Evolutionary conservation across 108 stramenopile genomes (phyloP).

Genomic region (Skeletonema potamos): DNA sequence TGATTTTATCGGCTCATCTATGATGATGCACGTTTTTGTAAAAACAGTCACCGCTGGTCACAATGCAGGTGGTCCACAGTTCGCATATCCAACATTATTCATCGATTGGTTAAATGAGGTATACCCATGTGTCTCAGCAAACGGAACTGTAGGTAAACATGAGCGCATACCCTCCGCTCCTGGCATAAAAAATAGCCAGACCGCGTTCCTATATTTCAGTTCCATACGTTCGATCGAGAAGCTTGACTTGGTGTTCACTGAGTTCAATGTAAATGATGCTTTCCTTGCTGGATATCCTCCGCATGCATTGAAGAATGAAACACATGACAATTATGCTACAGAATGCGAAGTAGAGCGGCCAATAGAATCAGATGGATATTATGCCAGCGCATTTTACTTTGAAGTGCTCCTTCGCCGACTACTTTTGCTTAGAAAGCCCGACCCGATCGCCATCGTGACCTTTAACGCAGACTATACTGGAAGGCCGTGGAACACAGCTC

Average conservation of each 20-base stretch:
- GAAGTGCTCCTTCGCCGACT: conserved; percentile 26
- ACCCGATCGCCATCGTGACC: conserved; percentile 32
- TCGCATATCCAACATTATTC: conserved; percentile 30
- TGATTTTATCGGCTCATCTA: neutral
- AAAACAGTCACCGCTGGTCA: conserved; percentile 23
- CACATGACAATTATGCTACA: neutral
- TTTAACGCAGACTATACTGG: conserved; percentile 43
- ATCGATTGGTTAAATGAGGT: conserved; percentile 36
- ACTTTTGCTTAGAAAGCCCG: conserved; percentile 34
- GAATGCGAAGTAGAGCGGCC: no score
- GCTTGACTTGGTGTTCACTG: conserved; percentile 33
- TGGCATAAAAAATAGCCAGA: neutral
- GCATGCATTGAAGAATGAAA: conserved; percentile 38
- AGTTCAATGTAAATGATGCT: conserved; percentile 38
- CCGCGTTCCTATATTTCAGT: neutral
- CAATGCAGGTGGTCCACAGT: conserved; percentile 15
- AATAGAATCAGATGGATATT: no score
- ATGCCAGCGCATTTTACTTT: conserved; percentile 13
- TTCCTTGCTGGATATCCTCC: conserved; percentile 18
- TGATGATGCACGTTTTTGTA: neutral
- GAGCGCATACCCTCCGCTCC: neutral
- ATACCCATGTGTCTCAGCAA: conserved; percentile 14
- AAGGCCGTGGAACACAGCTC: conserved; percentile 1
- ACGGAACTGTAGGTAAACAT: conserved; percentile 4
- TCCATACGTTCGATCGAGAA: conserved; percentile 6